Base-by-base conservation (phyloP, 495 filamentous ascomycete genomes). In the Polyplosphaeria fusca region DNA sequence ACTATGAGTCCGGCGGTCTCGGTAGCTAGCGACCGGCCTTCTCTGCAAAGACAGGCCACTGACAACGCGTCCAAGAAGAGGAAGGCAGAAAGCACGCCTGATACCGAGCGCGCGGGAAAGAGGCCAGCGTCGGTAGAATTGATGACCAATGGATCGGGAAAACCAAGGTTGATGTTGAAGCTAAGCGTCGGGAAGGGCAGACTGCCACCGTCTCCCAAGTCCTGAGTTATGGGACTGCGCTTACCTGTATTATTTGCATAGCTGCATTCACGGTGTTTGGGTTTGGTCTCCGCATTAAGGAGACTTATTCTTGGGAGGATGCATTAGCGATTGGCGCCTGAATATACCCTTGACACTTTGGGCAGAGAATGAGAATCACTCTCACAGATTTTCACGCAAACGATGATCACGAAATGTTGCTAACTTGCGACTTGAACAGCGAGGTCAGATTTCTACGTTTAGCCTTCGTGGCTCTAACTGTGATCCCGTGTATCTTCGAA, bases 81-180 rank as follows among this genome's bases (percentile, higher is more conserved):
- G 30, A 14, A 35, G 30, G 7, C 7, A 7, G 14, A 14, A 7
- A 14, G 30, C 30, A 35, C 30, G 30, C 30, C 30, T 14, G 19
- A 41, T 24, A 37, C n/a, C 22, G 48, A 42, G 5, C 48, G 48
- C 37, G 48, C 18, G 13, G n/a, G 25, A 9, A 52, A 39, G 48
- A 23, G 48, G 32, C 30, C 40, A 18, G 48, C 48, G 14, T 26
- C 22, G 11, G 25, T 25, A 18, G 20, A 25, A 3, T n/a, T 47
- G 19, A 20, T 14, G 23, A 28, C 28, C 19, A 25, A 47, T n/a
- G 4, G 44, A 14, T 22, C 40, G 14, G 46, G 18, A 2, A 49
- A 24, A 27, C 7, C 46, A n/a, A 49, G 27, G 46, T 24, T 49
- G 27, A 22, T 49, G 25, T 20, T 49, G 27, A 49, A 49, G 28